A percentile compares a stretch with the other conserved stretches of the same genome.
Evolutionary conservation across 441 rosid genomes (phyloP).

Genomic region (Arabidopsis lyrata): DNA sequence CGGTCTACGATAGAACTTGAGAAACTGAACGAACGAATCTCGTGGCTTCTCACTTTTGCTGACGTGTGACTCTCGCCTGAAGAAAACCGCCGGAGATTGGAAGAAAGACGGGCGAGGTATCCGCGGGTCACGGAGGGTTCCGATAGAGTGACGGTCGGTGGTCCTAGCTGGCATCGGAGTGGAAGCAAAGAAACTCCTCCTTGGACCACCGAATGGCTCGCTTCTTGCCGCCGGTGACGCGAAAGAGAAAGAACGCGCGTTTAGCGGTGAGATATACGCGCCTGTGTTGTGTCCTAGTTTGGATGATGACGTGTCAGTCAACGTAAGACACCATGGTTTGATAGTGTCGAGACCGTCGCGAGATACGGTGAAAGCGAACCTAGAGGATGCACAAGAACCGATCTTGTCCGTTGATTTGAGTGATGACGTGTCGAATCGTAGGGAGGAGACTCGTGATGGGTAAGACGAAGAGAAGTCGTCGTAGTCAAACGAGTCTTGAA

Average conservation of each 20-base stretch:
- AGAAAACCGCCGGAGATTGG: conserved; percentile 90
- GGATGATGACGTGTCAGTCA: conserved; percentile 67
- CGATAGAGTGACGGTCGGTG: conserved; percentile 39
- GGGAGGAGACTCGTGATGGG: conserved; percentile 82
- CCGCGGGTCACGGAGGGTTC: conserved; percentile 59
- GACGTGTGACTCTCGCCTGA: conserved; percentile 75
- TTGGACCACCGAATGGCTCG: conserved; percentile 52
- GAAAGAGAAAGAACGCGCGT: conserved; percentile 87
- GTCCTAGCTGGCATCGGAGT: conserved; percentile 89
- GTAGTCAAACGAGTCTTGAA: conserved; percentile 75
- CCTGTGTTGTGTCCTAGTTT: conserved; percentile 48
- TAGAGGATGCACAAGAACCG: conserved; percentile 70
- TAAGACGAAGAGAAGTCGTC: conserved; percentile 68
- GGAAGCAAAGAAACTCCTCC: conserved; percentile 76
- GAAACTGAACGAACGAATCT: conserved; percentile 72
- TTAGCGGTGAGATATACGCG: conserved; percentile 77
- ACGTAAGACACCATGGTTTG: conserved; percentile 89
- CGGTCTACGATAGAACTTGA: conserved; percentile 85
- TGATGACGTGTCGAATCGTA: conserved; percentile 77
- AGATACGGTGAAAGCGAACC: conserved; percentile 94
- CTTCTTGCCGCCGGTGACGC: conserved; percentile 74
- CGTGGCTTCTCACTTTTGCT: conserved; percentile 68
- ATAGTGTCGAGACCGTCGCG: conserved; percentile 86
- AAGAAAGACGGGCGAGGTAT: conserved; percentile 89
- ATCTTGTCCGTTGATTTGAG: conserved; percentile 71